phyloP scores from a whole-genome alignment of 495 filamentous ascomycete genomes.

The Annulohypoxylon bovei region DNA sequence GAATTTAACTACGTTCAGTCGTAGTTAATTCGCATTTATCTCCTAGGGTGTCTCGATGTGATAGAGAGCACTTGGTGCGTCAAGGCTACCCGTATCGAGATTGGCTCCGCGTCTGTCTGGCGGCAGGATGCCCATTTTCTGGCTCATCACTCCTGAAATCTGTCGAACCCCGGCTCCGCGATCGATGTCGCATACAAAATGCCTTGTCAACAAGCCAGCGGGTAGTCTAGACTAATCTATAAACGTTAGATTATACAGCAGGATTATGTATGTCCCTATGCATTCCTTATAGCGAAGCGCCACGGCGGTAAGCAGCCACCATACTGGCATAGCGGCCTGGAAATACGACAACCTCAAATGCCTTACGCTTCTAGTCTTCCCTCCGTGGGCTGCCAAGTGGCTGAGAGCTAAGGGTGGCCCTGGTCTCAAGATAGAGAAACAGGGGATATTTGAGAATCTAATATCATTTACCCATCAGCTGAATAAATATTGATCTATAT shows the following conservation, averaged over 20 bases:
- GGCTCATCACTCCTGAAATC: not conserved
- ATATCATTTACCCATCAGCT: not conserved
- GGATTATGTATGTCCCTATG: not conserved
- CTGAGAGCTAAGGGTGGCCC: conserved; percentile 16
- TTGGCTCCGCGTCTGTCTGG: not conserved
- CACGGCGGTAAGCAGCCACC: conserved; percentile 26
- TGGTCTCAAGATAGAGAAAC: not conserved
- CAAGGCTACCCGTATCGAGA: not conserved
- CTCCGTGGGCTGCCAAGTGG: conserved; percentile 9
- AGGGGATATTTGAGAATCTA: not conserved
- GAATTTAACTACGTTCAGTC: not conserved
- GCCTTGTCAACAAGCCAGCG: not conserved
- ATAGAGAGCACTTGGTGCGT: not conserved
- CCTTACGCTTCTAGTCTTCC: not conserved
- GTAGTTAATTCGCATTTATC: not conserved
- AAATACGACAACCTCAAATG: conserved; percentile 4
- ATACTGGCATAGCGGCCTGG: not conserved
- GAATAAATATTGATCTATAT: conserved; percentile 9
- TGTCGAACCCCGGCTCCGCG: not conserved
- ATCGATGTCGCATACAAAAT: not conserved
- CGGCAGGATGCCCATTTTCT: not conserved
- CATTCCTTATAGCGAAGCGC: conserved; percentile 3
- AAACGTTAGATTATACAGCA: conserved; percentile 13
- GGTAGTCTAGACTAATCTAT: not conserved
- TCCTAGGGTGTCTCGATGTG: not conserved